A percentile compares a stretch with the other conserved stretches of the same genome.
Conservation (phyloP, 108 stramenopile genomes). For the Nitzschia palea region DNA sequence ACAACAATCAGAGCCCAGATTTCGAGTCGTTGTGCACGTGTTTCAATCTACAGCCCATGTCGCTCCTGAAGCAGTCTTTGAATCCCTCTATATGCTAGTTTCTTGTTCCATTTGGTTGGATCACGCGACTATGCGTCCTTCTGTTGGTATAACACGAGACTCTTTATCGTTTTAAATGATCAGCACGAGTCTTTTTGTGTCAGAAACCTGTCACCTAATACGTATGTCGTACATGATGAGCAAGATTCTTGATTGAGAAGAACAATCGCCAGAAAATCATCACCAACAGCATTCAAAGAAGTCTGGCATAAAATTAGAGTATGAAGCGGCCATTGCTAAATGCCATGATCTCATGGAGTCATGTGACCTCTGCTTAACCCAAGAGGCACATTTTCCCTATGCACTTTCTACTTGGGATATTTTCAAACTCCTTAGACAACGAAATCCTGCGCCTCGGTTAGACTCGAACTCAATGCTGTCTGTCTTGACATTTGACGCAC, state of each 20-base stretch:
- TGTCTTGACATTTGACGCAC: too few species aligned
- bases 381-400: slow-evolving; percentile 42
- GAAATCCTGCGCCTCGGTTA: slow-evolving; percentile 94
- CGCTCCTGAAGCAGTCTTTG: slow-evolving; percentile 28
- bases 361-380: slow-evolving; percentile 91
- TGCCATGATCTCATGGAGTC: slow-evolving; percentile 88
- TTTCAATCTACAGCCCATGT: neutral
- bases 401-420: slow-evolving; percentile 51
- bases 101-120: slow-evolving; percentile 69
- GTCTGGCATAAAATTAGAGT: too few species aligned
- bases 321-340: slow-evolving; percentile 56
- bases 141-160: too few species aligned
- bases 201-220: slow-evolving; percentile 60
- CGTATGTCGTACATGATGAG: slow-evolving; percentile 69
- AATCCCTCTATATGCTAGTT: slow-evolving; percentile 17
- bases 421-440: slow-evolving; percentile 69
- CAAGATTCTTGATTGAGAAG: neutral
- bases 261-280: neutral
- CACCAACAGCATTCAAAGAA: neutral
- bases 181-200: neutral
- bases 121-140: too few species aligned
- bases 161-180: too few species aligned
- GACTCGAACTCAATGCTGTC: too few species aligned
- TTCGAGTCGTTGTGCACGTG: slow-evolving; percentile 21
- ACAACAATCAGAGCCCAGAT: neutral